phyloP scores from a whole-genome alignment of 345 rosid genomes.

The Euphorbia peplus region DNA sequence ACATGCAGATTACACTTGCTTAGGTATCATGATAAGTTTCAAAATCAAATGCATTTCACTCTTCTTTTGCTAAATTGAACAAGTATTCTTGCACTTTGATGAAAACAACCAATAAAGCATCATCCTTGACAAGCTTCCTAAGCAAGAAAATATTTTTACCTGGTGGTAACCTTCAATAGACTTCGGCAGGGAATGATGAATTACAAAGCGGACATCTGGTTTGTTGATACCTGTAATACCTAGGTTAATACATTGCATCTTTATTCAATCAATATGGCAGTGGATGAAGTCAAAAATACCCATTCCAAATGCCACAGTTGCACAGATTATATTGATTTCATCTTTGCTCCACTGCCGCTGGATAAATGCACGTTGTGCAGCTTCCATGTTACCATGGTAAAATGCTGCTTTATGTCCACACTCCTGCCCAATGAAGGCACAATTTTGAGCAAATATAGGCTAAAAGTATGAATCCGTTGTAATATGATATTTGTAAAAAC shows the following conservation, averaged over 20 bases:
- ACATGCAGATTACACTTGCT: constrained; percentile 14
- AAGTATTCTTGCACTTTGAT: neutral
- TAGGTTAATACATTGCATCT: constrained; percentile 20
- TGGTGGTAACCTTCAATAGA: constrained; percentile 99
- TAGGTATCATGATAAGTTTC: neutral
- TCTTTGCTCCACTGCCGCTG: constrained; percentile 99
- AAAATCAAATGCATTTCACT: neutral
- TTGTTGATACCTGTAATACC: constrained; percentile 82
- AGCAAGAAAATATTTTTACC: constrained; percentile 34
- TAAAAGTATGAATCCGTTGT: constrained; percentile 3
- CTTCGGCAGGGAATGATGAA: constrained; percentile 98
- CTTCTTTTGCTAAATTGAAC: neutral
- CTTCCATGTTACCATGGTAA: constrained; percentile 95
- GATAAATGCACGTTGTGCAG: constrained; percentile 62
- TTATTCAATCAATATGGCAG: constrained; percentile 19
- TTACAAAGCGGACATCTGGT: constrained; percentile 98
- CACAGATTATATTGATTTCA: constrained; percentile 93
- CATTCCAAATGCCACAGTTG: constrained; percentile 99
- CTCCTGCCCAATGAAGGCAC: constrained; percentile 44
- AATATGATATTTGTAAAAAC: neutral
- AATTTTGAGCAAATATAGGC: constrained; percentile 13
- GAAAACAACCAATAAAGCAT: neutral
- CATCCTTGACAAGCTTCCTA: constrained; percentile 5
- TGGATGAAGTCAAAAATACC: constrained; percentile 46
- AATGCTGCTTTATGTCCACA: constrained; percentile 94